Conservation (phyloP, 352 stramenopile genomes). For the Phytophthora multivora region DNA sequence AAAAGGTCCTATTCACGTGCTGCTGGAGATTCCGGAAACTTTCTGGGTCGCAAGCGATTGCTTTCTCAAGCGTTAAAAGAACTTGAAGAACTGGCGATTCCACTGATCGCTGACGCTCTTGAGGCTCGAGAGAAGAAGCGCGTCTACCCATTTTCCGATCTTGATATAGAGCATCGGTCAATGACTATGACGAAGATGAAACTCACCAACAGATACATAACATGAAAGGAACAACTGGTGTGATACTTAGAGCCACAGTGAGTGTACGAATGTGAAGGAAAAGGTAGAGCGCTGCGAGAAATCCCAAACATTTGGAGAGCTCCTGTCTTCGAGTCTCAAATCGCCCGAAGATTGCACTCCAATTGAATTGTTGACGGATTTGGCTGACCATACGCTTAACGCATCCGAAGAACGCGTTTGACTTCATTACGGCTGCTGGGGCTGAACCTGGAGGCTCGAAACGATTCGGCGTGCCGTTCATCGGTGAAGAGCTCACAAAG, state of each 20-base stretch:
- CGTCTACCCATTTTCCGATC: conserved; percentile 6
- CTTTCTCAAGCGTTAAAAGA: not conserved
- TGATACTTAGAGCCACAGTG: not conserved
- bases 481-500: not conserved
- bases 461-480: not conserved
- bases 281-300: not conserved
- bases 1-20: not conserved
- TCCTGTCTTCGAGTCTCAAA: not conserved
- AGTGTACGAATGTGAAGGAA: conserved; percentile 2
- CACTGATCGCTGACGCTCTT: conserved; percentile 3
- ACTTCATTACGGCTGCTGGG: conserved; percentile 6
- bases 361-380: not conserved
- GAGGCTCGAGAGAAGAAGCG: conserved; percentile 7
- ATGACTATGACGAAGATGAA: conserved; percentile 2
- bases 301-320: not conserved
- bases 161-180: not conserved
- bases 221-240: conserved; percentile 4
- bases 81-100: not conserved
- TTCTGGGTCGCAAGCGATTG: not conserved
- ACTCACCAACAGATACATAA: not conserved
- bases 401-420: conserved; percentile 10
- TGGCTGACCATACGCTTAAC: not conserved
- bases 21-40: not conserved
- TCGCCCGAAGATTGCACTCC: not conserved
- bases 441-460: not conserved